Evolutionary conservation across 2,329 filamentous ascomycete genomes (phyloP).

Genomic region (Alternaria sp.): DNA sequence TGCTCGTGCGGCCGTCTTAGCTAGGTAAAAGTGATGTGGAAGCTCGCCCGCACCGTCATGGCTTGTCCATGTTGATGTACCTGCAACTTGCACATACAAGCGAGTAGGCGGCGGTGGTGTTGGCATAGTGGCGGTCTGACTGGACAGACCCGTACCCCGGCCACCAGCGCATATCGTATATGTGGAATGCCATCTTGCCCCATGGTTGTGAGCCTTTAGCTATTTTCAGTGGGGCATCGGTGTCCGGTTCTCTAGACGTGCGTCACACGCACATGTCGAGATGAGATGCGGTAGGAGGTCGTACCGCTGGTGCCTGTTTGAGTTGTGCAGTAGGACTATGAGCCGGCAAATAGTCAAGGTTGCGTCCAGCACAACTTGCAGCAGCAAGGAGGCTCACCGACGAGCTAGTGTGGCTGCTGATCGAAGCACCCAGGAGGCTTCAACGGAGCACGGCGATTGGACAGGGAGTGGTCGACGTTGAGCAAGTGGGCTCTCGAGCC

Average conservation of each 20-base stretch:
- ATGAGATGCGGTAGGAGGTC: slow-evolving; percentile 10
- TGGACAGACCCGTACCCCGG: slow-evolving; percentile 16
- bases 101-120: slow-evolving; percentile 15
- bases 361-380: slow-evolving; percentile 11
- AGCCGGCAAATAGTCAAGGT: slow-evolving; percentile 13
- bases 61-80: slow-evolving; percentile 14
- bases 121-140: slow-evolving; percentile 14
- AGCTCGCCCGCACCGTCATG: neutral
- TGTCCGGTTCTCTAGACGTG: slow-evolving; percentile 3
- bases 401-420: slow-evolving; percentile 23
- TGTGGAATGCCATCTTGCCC: slow-evolving; percentile 13
- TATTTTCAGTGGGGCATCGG: slow-evolving; percentile 1
- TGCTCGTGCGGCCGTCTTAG: slow-evolving; percentile 12
- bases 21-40: slow-evolving; percentile 1
- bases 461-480: slow-evolving; percentile 18
- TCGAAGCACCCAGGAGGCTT: slow-evolving; percentile 19
- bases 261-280: slow-evolving; percentile 10
- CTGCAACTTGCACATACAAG: slow-evolving; percentile 19
- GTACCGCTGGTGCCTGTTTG: slow-evolving; percentile 7
- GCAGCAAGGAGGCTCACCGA: slow-evolving; percentile 23
- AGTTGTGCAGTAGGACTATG: slow-evolving; percentile 14
- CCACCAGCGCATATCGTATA: slow-evolving; percentile 8
- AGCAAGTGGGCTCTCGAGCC: slow-evolving; percentile 27
- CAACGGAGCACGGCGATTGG: slow-evolving; percentile 29
- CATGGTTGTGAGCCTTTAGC: slow-evolving; percentile 7